Evolutionary conservation across 2,329 filamentous ascomycete genomes (phyloP).

Genomic region (Ophiostoma quercus): DNA sequence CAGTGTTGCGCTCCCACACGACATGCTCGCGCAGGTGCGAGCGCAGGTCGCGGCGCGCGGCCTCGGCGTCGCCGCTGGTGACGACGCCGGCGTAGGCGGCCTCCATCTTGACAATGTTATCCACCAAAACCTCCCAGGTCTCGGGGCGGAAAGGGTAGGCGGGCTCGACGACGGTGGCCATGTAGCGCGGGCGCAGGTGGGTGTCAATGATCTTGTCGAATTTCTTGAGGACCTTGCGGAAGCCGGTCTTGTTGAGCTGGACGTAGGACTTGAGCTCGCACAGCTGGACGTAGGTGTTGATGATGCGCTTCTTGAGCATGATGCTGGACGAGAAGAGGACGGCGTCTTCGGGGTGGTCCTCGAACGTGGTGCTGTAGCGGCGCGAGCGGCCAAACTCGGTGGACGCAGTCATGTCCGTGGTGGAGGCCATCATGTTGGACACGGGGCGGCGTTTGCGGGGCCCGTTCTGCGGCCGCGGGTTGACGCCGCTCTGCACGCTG

Average conservation of each 20-base stretch:
- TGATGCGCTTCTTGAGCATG: constrained; percentile 85
- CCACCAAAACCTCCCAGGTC: constrained; percentile 65
- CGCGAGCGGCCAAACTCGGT: constrained; percentile 56
- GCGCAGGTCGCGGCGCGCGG: constrained; percentile 78
- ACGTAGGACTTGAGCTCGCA: constrained; percentile 95
- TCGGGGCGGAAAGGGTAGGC: constrained; percentile 75
- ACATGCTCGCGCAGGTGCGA: constrained; percentile 93
- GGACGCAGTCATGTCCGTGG: constrained; percentile 56
- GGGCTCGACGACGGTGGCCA: constrained; percentile 65
- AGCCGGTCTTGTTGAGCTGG: constrained; percentile 94
- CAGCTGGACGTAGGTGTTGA: constrained; percentile 81
- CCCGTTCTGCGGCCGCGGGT: neutral
- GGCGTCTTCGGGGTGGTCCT: constrained; percentile 73
- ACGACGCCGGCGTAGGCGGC: constrained; percentile 73
- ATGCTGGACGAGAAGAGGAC: constrained; percentile 64
- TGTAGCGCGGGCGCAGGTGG: constrained; percentile 70
- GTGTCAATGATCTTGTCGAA: constrained; percentile 94
- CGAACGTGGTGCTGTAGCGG: constrained; percentile 62
- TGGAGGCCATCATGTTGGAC: constrained; percentile 37
- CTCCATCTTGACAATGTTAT: constrained; percentile 70
- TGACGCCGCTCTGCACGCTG: neutral
- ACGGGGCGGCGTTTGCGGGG: constrained; percentile 4
- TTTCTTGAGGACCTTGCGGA: constrained; percentile 94
- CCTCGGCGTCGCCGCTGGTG: constrained; percentile 69
- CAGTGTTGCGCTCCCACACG: constrained; percentile 97